Base-by-base conservation (phyloP, 2,329 filamentous ascomycete species). In the Fusarium bactridioides region DNA sequence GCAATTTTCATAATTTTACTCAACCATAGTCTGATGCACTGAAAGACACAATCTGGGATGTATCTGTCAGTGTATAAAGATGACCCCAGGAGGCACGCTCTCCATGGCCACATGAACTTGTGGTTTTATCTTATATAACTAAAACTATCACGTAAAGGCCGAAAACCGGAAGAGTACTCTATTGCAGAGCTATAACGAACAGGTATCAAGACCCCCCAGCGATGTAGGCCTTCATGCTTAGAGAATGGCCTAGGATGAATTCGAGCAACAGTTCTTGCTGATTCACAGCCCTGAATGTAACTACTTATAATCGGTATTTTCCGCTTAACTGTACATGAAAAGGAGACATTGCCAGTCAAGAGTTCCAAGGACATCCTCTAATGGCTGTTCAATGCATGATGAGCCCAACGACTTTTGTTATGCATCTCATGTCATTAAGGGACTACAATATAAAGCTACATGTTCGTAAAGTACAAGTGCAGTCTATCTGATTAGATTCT, bases 1-100 rank as follows among this genome's bases (percentile, higher is more conserved):
- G 9, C 0, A 35, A 3, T 25, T 2, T 2, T 4, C n/a, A 35
- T 35, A 15, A 25, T 51, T 25, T 3, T 1, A 35, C n/a, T 1
- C 11, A 4, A 21, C 11, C 12, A 9, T 35, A 25, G 31, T 6
- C 31, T 21, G 31, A 16, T 25, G 18, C 12, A 25, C 8, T 21
- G n/a, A 21, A 19, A 35, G 9, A 35, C 15, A 8, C 9, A 51
- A 21, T 35, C 16, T 11, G 18, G 3, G 0, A 7, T 9, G 6
- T 5, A 35, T 25, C 13, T 21, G 18, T 35, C n/a, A 21, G 29
- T 13, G 19, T 13, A 18, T 40, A 12, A 53, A 27, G 13, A 18
- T 1, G 19, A 21, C 10, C 18, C 2, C 5, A 27, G 19, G 50
- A 25, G n/a, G 13, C 6, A 35, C 2, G 9, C 9, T 21, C 13